Evolutionary conservation across 805 yeast species (phyloP).

Genomic region (Pichia membranifaciens): DNA sequence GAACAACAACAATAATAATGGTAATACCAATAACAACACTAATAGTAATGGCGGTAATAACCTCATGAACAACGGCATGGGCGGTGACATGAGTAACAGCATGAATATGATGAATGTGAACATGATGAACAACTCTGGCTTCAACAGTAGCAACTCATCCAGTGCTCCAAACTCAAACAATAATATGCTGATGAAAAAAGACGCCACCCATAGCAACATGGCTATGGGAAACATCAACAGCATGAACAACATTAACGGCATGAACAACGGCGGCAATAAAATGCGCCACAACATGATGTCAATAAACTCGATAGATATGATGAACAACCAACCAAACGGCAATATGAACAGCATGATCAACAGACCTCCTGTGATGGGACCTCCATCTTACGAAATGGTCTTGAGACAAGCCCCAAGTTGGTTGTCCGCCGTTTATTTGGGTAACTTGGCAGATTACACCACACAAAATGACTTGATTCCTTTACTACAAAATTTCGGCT

Average conservation of each 20-base stretch:
- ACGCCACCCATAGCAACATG: neutral
- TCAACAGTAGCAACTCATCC: neutral
- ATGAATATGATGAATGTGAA: conserved; percentile 7
- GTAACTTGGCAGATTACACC: conserved; percentile 74
- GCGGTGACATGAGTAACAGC: neutral
- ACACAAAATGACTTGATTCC: conserved; percentile 70
- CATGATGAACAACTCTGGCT: conserved; percentile 1
- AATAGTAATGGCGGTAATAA: neutral
- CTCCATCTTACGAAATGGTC: conserved; percentile 54
- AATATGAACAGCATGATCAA: neutral
- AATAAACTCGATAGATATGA: conserved; percentile 1
- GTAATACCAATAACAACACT: neutral
- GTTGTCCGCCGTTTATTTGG: conserved; percentile 83
- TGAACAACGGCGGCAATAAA: conserved; percentile 1
- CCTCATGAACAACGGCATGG: neutral
- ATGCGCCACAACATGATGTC: conserved; percentile 6
- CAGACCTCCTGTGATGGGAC: conserved; percentile 17
- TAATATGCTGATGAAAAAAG: neutral
- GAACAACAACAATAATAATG: conserved; percentile 2
- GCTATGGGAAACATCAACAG: neutral
- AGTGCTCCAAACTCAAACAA: conserved; percentile 1
- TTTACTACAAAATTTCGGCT: conserved; percentile 73
- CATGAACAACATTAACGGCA: neutral
- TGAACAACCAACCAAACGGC: conserved; percentile 1
- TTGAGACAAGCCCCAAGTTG: conserved; percentile 74